Evolutionary conservation across 2,329 filamentous ascomycete genomes (phyloP).

Genomic region (Dichotomopilus funicola): DNA sequence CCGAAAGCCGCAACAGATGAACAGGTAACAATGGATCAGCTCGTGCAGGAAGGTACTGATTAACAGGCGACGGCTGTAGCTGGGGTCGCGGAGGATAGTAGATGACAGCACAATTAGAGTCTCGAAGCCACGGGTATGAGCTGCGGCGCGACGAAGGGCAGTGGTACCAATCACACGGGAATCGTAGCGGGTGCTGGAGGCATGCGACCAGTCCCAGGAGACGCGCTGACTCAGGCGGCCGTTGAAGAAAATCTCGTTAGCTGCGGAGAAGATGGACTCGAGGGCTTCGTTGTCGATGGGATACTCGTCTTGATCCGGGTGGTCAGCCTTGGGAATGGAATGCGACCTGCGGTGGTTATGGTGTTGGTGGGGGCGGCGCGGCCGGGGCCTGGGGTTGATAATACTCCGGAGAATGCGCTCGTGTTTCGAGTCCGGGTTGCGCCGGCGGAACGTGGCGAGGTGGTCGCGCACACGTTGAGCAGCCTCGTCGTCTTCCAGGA

Average conservation of each 20-base stretch:
- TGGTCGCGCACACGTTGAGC: constrained; percentile 44
- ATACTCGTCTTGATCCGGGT: constrained; percentile 31
- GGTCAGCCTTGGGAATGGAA: neutral
- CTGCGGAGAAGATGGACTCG: constrained; percentile 51
- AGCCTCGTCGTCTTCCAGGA: constrained; percentile 42
- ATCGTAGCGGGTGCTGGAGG: constrained; percentile 43
- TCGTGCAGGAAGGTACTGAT: constrained; percentile 62
- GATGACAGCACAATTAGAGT: constrained; percentile 56
- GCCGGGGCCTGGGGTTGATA: constrained; percentile 40
- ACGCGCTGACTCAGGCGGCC: constrained; percentile 51
- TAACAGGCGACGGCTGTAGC: constrained; percentile 53
- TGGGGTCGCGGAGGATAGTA: constrained; percentile 48
- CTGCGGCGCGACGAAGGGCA: constrained; percentile 42
- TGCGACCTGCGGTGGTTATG: neutral
- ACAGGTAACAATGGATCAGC: constrained; percentile 61
- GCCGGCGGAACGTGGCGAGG: constrained; percentile 38
- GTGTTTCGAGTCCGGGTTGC: constrained; percentile 44
- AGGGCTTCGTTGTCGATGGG: constrained; percentile 52
- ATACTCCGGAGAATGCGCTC: constrained; percentile 53
- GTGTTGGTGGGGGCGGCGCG: neutral
- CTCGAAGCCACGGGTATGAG: constrained; percentile 47
- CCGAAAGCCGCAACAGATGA: constrained; percentile 54
- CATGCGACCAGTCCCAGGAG: constrained; percentile 55
- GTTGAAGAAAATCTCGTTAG: constrained; percentile 58
- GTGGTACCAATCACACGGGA: constrained; percentile 57